Conservation (phyloP, 2,329 filamentous ascomycete genomes). For the Dactylonectria estremocensis region DNA sequence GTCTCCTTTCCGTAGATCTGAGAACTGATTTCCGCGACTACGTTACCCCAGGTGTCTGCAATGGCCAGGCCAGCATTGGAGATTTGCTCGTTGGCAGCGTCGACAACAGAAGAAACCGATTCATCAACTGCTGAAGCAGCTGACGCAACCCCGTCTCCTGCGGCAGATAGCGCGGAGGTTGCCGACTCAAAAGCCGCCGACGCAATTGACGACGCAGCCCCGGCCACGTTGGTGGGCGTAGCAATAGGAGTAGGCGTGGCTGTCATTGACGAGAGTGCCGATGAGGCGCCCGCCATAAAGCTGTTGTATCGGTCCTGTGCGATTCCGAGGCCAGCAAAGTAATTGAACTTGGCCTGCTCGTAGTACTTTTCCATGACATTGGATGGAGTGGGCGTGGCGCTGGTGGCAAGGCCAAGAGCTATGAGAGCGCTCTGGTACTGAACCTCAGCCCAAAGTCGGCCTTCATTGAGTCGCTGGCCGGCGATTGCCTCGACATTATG, state of each 20-base stretch:
- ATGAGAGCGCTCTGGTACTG: conserved; percentile 80
- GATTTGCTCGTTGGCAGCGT: conserved; percentile 60
- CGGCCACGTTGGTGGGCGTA: conserved; percentile 64
- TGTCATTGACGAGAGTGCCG: conserved; percentile 73
- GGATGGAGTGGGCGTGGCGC: conserved; percentile 65
- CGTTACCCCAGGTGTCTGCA: conserved; percentile 57
- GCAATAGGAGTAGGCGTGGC: conserved; percentile 73
- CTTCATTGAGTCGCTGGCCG: conserved; percentile 78
- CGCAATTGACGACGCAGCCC: conserved; percentile 64
- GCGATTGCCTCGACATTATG: conserved; percentile 74
- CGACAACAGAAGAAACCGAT: conserved; percentile 59
- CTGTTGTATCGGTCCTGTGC: conserved; percentile 85
- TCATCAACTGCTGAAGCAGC: conserved; percentile 57
- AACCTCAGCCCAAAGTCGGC: conserved; percentile 78
- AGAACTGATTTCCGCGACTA: conserved; percentile 75
- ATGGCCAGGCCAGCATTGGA: conserved; percentile 56
- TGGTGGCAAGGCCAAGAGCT: conserved; percentile 74
- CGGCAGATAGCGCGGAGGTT: conserved; percentile 56
- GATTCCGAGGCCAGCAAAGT: conserved; percentile 84
- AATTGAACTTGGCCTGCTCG: conserved; percentile 75
- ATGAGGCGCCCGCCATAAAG: conserved; percentile 80
- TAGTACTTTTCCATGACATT: conserved; percentile 70
- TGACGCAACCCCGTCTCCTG: conserved; percentile 61
- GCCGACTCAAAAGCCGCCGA: conserved; percentile 65
- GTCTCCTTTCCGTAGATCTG: conserved; percentile 79